Evolutionary conservation across 2,329 filamentous ascomycete species (phyloP), one percentile per base, ranked within the genome.

Genomic region (Xenoacremonium recifei): DNA sequence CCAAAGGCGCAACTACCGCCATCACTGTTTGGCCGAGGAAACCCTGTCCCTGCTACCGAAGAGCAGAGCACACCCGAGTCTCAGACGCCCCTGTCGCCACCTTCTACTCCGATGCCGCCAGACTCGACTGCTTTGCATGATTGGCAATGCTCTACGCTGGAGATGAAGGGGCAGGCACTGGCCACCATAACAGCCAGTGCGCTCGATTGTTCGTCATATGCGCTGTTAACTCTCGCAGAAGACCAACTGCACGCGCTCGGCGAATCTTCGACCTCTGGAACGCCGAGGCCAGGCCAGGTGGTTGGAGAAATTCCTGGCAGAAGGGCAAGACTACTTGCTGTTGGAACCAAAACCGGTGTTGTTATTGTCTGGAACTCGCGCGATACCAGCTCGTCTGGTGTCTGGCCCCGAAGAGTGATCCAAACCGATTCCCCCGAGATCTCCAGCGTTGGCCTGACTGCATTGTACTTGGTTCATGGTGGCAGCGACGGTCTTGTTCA

Each of bases 401-500:
- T 95, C 32, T 70, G 77, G 11, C 88, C 92, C 1, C 60, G 95
- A n/a, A 83, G 89, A 20, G 75, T 86, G 37, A 91, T 97, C 34
- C 82, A 91, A 55, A 97, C 93, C 0, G 89, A 95, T 34, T 97
- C 92, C 0, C 90, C 92, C 0, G 80, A 89, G 59, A 83, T 97
- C 15, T 88, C 90, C 0, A 89, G 84, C 47, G 66, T 99, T 13
- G 93, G 86, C 5, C 64, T 96, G 35, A 89, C 90, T 2, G 87
- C 89, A 2, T 72, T 99, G 13, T 95, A 95, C 60, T 69, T 99
- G 13, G 87, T 97, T 6, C 89, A 96, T 62, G 93, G 93, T 37
- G 93, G 93, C 19, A 96, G 87, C 53, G 93, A 99, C 66, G 92
- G 93, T 1, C 78, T 97, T 3, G 92, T 96, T 4, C 93, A 97